phyloP scores from a whole-genome alignment of 208 protist species.

The Wallacemonas collosoma region DNA sequence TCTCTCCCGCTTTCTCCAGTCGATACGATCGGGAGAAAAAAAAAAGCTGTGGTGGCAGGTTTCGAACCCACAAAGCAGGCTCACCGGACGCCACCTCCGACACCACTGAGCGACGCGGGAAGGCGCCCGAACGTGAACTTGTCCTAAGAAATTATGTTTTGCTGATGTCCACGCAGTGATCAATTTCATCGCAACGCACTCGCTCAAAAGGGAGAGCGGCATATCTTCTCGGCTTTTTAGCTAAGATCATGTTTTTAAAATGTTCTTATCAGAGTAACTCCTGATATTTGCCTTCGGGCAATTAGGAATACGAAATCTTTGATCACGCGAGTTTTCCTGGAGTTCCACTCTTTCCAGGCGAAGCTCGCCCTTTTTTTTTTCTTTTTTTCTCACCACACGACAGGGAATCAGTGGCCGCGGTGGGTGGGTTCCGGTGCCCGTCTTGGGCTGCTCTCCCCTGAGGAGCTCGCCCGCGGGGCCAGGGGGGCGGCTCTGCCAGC shows the following conservation, averaged over 20 bases:
- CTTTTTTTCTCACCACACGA: background rate
- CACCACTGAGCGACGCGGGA: background rate
- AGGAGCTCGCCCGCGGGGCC: too few species aligned
- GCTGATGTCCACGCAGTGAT: background rate
- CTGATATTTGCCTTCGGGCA: conserved; percentile 68
- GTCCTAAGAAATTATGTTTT: background rate
- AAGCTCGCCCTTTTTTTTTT: conserved; percentile 11
- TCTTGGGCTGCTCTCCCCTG: too few species aligned
- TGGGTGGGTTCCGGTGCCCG: too few species aligned
- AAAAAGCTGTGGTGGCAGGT: background rate
- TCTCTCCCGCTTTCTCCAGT: background rate
- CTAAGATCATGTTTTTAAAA: conserved; percentile 92
- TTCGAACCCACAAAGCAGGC: background rate
- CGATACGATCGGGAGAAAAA: background rate
- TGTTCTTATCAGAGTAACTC: conserved; percentile 92
- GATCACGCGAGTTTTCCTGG: conserved; percentile 52
- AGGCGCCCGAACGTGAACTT: background rate
- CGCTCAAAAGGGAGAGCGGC: background rate
- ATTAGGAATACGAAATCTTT: conserved; percentile 50
- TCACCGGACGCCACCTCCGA: background rate
- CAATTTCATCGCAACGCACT: background rate
- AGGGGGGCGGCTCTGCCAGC: too few species aligned
- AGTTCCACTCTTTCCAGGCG: conserved; percentile 67
- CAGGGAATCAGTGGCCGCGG: background rate
- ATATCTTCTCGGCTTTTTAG: conserved; percentile 90